Conservation (phyloP, 768 basidiomycete species). For the Sarcodon sp. region DNA sequence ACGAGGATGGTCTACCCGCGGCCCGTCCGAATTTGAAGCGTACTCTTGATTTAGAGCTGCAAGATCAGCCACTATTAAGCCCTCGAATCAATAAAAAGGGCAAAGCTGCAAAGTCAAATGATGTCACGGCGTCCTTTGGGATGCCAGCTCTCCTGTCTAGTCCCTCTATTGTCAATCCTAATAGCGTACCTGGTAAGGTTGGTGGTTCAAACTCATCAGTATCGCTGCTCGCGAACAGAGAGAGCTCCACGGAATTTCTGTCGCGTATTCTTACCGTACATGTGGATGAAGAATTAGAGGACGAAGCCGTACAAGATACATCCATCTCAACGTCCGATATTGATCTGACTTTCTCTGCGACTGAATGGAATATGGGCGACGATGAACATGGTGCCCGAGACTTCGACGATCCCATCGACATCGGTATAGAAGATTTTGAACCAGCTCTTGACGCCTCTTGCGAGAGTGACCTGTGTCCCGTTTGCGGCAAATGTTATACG, state of each 20-base stretch:
- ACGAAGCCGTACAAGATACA: no score
- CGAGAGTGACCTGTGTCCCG: slow-evolving; percentile 13
- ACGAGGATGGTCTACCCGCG: slow-evolving; percentile 8
- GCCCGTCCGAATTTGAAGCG: no score
- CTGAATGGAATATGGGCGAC: no score
- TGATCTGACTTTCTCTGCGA: no score
- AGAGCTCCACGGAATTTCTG: no score
- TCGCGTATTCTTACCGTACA: no score
- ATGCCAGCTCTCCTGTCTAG: background rate
- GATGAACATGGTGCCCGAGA: background rate
- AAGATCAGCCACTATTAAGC: background rate
- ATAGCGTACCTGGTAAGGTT: background rate
- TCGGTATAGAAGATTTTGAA: background rate
- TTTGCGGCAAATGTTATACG: slow-evolving; percentile 17
- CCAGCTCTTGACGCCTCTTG: background rate
- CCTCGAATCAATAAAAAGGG: background rate
- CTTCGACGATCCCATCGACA: background rate
- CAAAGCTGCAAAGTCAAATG: slow-evolving; percentile 4
- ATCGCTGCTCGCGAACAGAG: no score
- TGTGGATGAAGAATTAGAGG: no score
- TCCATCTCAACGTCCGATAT: no score
- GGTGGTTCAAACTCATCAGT: no score
- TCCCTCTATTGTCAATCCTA: background rate
- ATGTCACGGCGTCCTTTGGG: background rate
- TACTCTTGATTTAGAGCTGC: no score